Percentiles rank a stretch among this genome's conserved stretches.
phyloP scores from a whole-genome alignment of 2,329 filamentous ascomycete genomes.

The Diaporthe sp. region DNA sequence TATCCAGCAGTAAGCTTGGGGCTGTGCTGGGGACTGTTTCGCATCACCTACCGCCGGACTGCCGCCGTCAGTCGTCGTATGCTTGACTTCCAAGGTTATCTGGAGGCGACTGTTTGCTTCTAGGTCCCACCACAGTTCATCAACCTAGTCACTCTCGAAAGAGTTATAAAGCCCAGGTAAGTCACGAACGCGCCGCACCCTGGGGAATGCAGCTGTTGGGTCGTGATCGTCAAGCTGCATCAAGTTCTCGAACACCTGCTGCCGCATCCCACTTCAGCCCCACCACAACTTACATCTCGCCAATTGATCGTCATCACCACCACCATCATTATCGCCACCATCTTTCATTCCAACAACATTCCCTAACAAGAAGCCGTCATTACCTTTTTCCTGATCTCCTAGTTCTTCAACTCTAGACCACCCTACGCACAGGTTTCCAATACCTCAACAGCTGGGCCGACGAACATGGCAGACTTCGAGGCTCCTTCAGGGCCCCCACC shows the following conservation, averaged over 20 bases:
- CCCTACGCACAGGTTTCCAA: neutral
- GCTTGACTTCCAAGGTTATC: neutral
- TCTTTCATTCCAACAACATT: neutral
- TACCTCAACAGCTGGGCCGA: neutral
- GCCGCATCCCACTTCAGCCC: constrained; percentile 34
- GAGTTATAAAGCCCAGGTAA: constrained; percentile 16
- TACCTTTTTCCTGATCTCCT: neutral
- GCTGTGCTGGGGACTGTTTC: constrained; percentile 27
- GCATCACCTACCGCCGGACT: constrained; percentile 23
- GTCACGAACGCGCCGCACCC: neutral
- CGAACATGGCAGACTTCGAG: constrained; percentile 65
- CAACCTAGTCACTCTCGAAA: neutral
- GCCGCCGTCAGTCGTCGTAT: constrained; percentile 18
- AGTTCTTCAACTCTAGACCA: neutral
- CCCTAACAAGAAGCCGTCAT: neutral
- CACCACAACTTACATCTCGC: constrained; percentile 34
- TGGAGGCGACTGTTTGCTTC: constrained; percentile 15
- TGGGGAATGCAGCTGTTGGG: no score
- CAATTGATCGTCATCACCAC: neutral
- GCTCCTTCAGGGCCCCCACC: constrained; percentile 68
- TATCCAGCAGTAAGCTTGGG: constrained; percentile 24
- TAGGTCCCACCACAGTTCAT: neutral
- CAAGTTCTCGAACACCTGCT: constrained; percentile 10
- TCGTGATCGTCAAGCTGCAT: constrained; percentile 28
- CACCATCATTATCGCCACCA: constrained; percentile 8